Percentiles rank a stretch among this genome's conserved stretches.
These are phyloP conservation scores for Fusarium sulawesiense DNA, from an alignment of 2,329 filamentous ascomycete species.

Conservation along the genomic window DNA sequence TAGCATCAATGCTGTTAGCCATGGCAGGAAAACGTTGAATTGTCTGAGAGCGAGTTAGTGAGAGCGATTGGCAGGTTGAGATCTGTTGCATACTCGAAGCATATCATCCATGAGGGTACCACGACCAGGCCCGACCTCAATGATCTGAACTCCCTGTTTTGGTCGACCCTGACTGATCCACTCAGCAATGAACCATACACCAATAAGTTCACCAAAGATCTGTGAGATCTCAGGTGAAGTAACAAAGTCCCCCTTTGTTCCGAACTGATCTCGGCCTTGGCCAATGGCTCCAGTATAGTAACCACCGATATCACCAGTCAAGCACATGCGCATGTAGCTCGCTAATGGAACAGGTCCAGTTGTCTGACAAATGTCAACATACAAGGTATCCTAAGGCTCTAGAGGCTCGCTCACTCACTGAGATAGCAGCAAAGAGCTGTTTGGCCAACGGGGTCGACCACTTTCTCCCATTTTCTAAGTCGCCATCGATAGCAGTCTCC, in stretches of 20 bases:
- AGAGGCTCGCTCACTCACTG: conserved; percentile 60
- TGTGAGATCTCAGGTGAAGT: conserved; percentile 98
- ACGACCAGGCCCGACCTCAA: conserved; percentile 93
- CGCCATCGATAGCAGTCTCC: conserved; percentile 30
- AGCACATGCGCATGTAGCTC: conserved; percentile 97
- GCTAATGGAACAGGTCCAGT: conserved; percentile 93
- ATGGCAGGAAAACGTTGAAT: conserved; percentile 85
- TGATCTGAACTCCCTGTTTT: conserved; percentile 80
- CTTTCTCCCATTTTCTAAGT: conserved; percentile 61
- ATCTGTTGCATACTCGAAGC: conserved; percentile 72
- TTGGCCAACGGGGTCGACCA: conserved; percentile 96
- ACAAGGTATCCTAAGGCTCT: neutral
- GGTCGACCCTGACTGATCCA: conserved; percentile 92
- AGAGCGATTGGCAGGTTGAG: neutral
- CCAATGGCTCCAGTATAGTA: conserved; percentile 87
- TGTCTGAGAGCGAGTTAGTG: conserved; percentile 64
- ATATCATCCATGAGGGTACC: conserved; percentile 98
- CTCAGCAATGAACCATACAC: conserved; percentile 94
- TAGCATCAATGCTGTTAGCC: conserved; percentile 79
- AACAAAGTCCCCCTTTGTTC: conserved; percentile 92
- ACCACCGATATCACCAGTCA: conserved; percentile 88
- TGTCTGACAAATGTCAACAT: conserved; percentile 52
- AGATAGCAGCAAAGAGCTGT: conserved; percentile 86
- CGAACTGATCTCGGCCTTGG: conserved; percentile 84
- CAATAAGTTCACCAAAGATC: conserved; percentile 93